Evolutionary conservation across 2,329 filamentous ascomycete species (phyloP), one percentile per base, ranked within the genome.

Genomic region (Ceratocystis cubensis): DNA sequence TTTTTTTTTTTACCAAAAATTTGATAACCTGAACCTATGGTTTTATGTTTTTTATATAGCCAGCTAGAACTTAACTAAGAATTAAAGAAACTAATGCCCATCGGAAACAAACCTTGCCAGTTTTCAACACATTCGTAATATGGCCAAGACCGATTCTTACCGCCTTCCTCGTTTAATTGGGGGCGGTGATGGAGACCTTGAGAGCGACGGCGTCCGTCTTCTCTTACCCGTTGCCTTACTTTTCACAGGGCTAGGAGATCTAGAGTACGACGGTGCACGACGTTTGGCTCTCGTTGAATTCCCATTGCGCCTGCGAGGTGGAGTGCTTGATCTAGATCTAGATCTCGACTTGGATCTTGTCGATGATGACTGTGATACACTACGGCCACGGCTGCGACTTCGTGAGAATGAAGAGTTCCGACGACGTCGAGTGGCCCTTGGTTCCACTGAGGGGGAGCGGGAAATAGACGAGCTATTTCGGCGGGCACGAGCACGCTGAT

Each of bases 311-410:
- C 15, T 64, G 30, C 63, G 63, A 22, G 72, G 71, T 5, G 72
- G 73, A 17, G 72, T 74, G 46, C 70, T 41, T 41, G 66, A 68
- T 59, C 59, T 57, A 2, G 66, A 65, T 2, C 57, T 63, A 37
- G 37, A 41, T 59, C 59, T 57, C 6, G 66, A 65, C 3, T 6
- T 15, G 10, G 66, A 65, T 22, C 57, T 63, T 13, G 64, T 56
- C 15, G 63, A 63, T 41, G 66, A 67, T 13, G 67, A 65, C n/a
- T 69, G 69, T 1, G 71, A 71, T 15, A 28, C 33, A 46, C 62
- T 65, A 30, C 53, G 61, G 10, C 44, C 41, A 30, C 53, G 66
- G 22, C 62, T 61, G 13, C 69, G 70, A 45, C 70, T 69, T 30
- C 69, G 69, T 41, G 65, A 69, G 13, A 61, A 64, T 15, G 65